Evolutionary conservation across 2,329 filamentous ascomycete species (phyloP), one percentile per base, ranked within the genome.

Genomic region (Pyrenophora tritici-repentis): DNA sequence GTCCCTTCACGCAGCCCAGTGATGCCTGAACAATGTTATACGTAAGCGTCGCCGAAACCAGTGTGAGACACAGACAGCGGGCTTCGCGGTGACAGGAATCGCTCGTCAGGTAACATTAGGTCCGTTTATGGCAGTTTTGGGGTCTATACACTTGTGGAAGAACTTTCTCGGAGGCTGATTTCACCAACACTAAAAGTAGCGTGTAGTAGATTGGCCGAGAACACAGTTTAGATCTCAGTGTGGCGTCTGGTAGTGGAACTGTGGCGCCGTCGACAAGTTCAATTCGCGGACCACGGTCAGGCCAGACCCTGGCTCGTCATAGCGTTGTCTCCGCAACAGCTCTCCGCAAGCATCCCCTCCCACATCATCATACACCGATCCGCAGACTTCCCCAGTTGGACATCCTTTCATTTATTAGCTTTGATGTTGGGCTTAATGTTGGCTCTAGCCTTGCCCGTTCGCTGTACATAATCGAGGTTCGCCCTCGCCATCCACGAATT

Each of bases 331-430:
- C 54, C 56, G 47, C 39, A 51, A 50, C 56, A 55, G 53, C 55
- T 58, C 55, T 65, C 63, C 59, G 51, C 62, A 64, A 61, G 59
- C 63, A 63, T 59, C 61, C 60, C 62, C 64, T 60, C 61, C 49
- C 45, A 36, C 37, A 44, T 22, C 45, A 36, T 37, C 36, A 38
- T 39, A 36, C 17, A 36, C 17, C 39, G 8, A 10, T 39, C 17
- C 17, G 8, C 24, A 16, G 22, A 18, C 33, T 53, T 26, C 22
- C 22, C 24, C 35, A 22, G 34, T 53, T 49, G 35, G 31, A 2
- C 13, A 31, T 43, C n/a, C 29, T 24, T 33, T 37, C 32, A 29
- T 36, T 49, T 31, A 40, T 44, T 32, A 12, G n/a, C 17, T 33
- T 40, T 49, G 6, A 49, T 33, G 31, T 24, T 37, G 13, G 34